Conservation (phyloP, 495 filamentous ascomycete species). For the Penicillium angulare region DNA sequence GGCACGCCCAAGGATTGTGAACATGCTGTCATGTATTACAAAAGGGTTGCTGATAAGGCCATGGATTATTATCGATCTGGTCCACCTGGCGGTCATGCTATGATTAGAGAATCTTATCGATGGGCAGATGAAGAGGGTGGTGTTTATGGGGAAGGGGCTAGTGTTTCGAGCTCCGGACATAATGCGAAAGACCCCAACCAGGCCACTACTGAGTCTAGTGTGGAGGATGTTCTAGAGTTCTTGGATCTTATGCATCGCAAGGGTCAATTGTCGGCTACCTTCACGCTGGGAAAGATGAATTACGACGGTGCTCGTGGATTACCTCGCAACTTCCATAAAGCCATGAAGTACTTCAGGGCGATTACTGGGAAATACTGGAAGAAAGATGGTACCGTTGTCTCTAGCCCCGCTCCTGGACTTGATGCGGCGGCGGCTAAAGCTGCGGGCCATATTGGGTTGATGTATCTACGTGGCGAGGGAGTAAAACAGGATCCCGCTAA, state of each 20-base stretch:
- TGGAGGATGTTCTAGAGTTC: constrained; percentile 94
- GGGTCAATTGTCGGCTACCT: constrained; percentile 88
- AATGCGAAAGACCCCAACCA: constrained; percentile 71
- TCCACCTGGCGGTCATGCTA: constrained; percentile 82
- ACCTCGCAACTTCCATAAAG: constrained; percentile 67
- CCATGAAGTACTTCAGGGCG: constrained; percentile 78
- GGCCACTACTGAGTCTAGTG: constrained; percentile 72
- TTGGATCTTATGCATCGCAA: constrained; percentile 91
- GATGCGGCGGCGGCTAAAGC: constrained; percentile 87
- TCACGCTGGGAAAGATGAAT: constrained; percentile 81
- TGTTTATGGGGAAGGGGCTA: constrained; percentile 93
- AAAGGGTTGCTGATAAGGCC: constrained; percentile 89
- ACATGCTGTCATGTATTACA: constrained; percentile 82
- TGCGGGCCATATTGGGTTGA: constrained; percentile 86
- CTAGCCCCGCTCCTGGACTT: constrained; percentile 51
- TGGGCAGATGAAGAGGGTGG: constrained; percentile 85
- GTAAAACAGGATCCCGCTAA: constrained; percentile 73
- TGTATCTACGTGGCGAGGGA: constrained; percentile 91
- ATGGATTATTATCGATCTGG: constrained; percentile 82
- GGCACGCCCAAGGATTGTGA: constrained; percentile 84
- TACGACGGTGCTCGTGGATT: constrained; percentile 84
- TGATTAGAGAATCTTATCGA: constrained; percentile 71
- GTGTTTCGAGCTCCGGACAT: constrained; percentile 84
- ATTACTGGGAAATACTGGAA: constrained; percentile 88
- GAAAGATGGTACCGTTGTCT: constrained; percentile 62